Evolutionary conservation across 441 rosid genomes (phyloP).

Genomic region (Populus hybrid): DNA sequence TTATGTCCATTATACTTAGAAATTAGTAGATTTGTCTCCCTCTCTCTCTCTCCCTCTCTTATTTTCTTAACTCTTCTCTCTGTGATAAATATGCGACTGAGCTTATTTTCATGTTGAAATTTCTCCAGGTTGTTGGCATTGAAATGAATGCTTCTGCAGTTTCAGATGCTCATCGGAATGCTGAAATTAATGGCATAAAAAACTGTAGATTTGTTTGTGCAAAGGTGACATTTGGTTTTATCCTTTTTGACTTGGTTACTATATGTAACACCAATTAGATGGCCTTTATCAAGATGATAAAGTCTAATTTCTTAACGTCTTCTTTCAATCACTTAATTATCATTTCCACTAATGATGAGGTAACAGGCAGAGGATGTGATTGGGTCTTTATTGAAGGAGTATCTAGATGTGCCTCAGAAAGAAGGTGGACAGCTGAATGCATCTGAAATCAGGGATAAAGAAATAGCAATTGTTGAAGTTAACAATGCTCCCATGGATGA

Average conservation of each 20-base stretch:
- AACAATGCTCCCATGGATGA: conserved; percentile 20
- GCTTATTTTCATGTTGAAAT: conserved; percentile 6
- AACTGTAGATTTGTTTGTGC: conserved; percentile 85
- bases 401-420: conserved; percentile 41
- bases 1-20: neutral
- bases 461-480: conserved; percentile 29
- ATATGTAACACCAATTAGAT: neutral
- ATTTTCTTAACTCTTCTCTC: no score
- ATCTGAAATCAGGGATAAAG: conserved; percentile 28
- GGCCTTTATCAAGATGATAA: neutral
- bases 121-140: conserved; percentile 71
- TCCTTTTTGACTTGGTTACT: conserved; percentile 2
- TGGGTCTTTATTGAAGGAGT: conserved; percentile 73
- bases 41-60: neutral
- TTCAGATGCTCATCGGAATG: conserved; percentile 81
- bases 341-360: conserved; percentile 1
- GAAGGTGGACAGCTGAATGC: conserved; percentile 35
- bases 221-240: conserved; percentile 53
- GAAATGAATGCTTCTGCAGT: conserved; percentile 97
- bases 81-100: conserved; percentile 4
- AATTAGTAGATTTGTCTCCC: neutral
- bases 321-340: neutral
- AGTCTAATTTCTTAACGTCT: neutral
- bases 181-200: conserved; percentile 79
- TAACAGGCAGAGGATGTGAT: conserved; percentile 91